Evolutionary conservation across 768 basidiomycete species (phyloP), one percentile per base, ranked within the genome.

Genomic region (Stropharia rugosoannulata): DNA sequence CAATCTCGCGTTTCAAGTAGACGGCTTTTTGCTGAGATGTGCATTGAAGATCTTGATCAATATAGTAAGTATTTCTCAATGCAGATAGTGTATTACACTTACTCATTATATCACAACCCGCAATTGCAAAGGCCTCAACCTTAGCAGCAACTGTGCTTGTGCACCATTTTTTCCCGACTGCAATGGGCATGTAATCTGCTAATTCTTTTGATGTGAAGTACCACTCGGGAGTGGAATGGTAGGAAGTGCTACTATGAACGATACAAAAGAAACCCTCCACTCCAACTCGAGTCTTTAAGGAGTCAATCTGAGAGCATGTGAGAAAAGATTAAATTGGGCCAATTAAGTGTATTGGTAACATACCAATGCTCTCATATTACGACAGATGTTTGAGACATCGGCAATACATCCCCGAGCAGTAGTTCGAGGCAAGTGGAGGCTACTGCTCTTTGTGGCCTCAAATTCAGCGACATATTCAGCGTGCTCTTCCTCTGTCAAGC

Each of bases 251-350:
- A 41, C 57, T 62, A 3, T 51, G 45, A 4, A 68, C 61, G n/a
- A 68, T 54, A 41, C 65, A 64, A 48, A 68, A 66, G 25, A 68
- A 65, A 1, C 57, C 65, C 39, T 68, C 62, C 4, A 65, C 43
- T 3, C 67, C 62, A 11, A 64, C 59, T 13, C 58, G 61, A 3
- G 29, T 32, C 1, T 55, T 59, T 1, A 66, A 43, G 4, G 27
- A 47, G 7, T 35, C 18, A n/a, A 65, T 7, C 57, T 61, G 56
- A 9, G 25, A 7, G 27, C 7, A 25, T 22, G 27, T 13, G 3
- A 22, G 19, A 15, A 11, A 4, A 12, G 49, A 12, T 3, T 45
- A 5, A 13, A 29, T 47, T 38, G 29, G 18, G 9, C 25, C 1
- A 9, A 10, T 4, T 12, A n/a, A 18, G 10, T n/a, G 12, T 7